phyloP scores from a whole-genome alignment of 2,329 filamentous ascomycete genomes.

The Fusarium nygamai region DNA sequence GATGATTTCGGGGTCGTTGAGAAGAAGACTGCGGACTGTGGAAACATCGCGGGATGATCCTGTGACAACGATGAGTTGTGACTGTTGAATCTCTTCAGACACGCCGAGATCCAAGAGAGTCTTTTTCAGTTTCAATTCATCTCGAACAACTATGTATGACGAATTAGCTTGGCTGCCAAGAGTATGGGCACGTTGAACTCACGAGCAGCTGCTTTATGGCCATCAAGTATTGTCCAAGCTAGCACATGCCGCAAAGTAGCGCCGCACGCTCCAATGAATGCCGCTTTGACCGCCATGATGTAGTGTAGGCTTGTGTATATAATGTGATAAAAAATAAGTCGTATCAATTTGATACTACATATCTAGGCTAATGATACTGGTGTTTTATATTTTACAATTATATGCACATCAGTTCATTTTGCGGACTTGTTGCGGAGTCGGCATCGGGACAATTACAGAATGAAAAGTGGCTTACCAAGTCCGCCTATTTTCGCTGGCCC shows the following conservation, averaged over 20 bases:
- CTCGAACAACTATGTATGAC: neutral
- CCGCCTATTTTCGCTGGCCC: neutral
- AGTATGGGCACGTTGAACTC: neutral
- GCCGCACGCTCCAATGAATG: neutral
- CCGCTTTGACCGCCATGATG: neutral
- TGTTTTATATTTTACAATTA: neutral
- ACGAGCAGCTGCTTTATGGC: neutral
- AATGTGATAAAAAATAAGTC: neutral
- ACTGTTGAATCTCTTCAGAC: neutral
- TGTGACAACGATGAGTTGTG: neutral
- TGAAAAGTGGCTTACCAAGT: neutral
- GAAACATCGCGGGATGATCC: neutral
- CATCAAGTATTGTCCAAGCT: neutral
- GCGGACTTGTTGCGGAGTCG: neutral
- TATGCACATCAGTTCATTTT: neutral
- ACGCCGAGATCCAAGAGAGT: neutral
- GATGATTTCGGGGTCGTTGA: neutral
- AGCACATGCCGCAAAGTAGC: neutral
- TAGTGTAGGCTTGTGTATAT: too few relatives aligned
- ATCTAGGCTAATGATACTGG: accelerated
- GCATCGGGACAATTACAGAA: neutral
- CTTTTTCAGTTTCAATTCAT: neutral
- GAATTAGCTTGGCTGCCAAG: neutral
- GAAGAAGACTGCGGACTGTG: neutral
- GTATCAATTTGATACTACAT: accelerated